Conservation (phyloP, 768 basidiomycete species). For the Mrakia hoshinonis region DNA sequence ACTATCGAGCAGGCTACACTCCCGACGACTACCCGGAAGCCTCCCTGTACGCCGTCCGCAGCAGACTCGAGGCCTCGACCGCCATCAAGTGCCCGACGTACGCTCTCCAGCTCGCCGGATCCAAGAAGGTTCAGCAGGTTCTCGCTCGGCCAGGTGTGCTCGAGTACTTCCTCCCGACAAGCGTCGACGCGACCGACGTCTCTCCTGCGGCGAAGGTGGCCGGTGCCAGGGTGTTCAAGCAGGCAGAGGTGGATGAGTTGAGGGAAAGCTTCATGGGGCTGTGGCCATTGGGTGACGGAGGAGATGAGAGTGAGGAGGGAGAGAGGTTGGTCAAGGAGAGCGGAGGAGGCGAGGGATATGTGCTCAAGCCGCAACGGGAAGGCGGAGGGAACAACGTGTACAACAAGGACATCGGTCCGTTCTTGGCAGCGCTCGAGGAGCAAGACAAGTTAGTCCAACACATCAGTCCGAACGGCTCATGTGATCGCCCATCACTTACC, state of each 20-base stretch:
- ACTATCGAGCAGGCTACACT: slow-evolving; percentile 82
- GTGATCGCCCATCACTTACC: neutral
- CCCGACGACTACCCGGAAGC: slow-evolving; percentile 68
- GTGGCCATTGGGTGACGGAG: slow-evolving; percentile 59
- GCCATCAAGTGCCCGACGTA: slow-evolving; percentile 92
- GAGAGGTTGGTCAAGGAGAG: slow-evolving; percentile 29
- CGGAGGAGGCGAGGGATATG: slow-evolving; percentile 49
- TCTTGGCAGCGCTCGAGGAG: slow-evolving; percentile 56
- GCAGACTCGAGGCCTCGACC: slow-evolving; percentile 64
- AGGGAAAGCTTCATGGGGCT: slow-evolving; percentile 77
- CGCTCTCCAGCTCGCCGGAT: slow-evolving; percentile 85
- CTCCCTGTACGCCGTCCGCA: slow-evolving; percentile 56
- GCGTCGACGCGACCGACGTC: neutral
- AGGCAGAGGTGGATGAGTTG: slow-evolving; percentile 49
- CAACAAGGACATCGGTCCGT: slow-evolving; percentile 65
- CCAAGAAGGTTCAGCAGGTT: slow-evolving; percentile 90
- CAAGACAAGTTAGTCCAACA: slow-evolving; percentile 30
- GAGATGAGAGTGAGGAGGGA: slow-evolving; percentile 38
- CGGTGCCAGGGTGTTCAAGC: slow-evolving; percentile 35
- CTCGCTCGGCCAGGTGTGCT: slow-evolving; percentile 64
- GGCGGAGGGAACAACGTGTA: slow-evolving; percentile 97
- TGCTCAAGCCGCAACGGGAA: slow-evolving; percentile 95
- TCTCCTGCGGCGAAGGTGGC: neutral
- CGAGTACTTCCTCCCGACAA: slow-evolving; percentile 55
- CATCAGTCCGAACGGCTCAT: neutral